Base-by-base conservation (phyloP, 2,329 filamentous ascomycete species). In the Aspergillus intermedius region DNA sequence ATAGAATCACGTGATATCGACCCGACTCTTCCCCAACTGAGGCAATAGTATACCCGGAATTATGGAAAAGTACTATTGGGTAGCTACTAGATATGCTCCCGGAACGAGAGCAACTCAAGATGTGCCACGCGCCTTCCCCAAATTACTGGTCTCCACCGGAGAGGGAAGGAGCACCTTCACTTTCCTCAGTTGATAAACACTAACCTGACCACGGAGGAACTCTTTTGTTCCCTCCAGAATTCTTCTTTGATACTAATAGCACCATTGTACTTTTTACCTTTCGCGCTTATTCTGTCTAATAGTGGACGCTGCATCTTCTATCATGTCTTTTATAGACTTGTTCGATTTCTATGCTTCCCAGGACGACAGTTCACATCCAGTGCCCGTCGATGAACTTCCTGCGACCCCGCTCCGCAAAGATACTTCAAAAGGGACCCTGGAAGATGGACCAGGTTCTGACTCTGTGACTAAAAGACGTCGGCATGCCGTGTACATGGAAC, bases 401-500 rank as follows among this genome's bases (percentile, higher is more conserved):
- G 9, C 13, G 10, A 22, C 12, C 5, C 19, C 12, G 9, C 13
- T 7, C 37, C 21, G 17, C 21, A 19, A 35, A 51, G 53, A 35
- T 35, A 45, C 8, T 54, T 54, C 10, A 43, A 47, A 13, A 42
- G 48, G 17, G 50, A 48, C 15, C 10, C 5, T 22, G 3, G 15
- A 40, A 12, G 37, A 40, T 17, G n/a, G 17, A 37, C 4, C 34
- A 19, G 53, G 7, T 54, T 45, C 13, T 44, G 59, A 58, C 42
- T 61, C 62, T 7, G 48, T 63, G 28, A 45, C 53, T 21, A 51
- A 42, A 40, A 57, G 49, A 44, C 59, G 64, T 50, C 62, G 65
- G 19, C 63, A 61, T 49, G 62, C 56, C 1, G 56, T 63, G 42
- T 67, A 68, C 46, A 59, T 63, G 42, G 55, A 60, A 48, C 58